These are phyloP conservation scores for Penicillium lagena DNA, from an alignment of 495 filamentous ascomycete species.

Conservation along the genomic window DNA sequence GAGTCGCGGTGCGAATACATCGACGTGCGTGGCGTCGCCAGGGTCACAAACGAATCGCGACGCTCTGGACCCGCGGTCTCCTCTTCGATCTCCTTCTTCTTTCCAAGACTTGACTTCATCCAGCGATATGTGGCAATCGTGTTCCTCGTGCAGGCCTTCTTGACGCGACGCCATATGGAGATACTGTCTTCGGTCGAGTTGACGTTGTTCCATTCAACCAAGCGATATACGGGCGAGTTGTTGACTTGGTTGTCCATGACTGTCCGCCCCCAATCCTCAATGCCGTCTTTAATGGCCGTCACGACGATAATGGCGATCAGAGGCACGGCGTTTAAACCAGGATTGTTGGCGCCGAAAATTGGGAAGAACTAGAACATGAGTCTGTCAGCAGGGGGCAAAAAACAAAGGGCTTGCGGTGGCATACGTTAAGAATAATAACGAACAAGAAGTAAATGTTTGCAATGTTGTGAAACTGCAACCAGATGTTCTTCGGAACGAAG, in stretches of 20 bases:
- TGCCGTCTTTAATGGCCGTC: constrained; percentile 91
- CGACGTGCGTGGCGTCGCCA: constrained; percentile 51
- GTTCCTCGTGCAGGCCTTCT: constrained; percentile 74
- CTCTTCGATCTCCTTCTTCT: constrained; percentile 29
- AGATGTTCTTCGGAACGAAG: constrained; percentile 97
- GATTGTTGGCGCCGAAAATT: constrained; percentile 90
- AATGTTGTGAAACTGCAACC: constrained; percentile 96
- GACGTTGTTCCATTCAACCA: constrained; percentile 86
- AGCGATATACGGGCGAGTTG: constrained; percentile 87
- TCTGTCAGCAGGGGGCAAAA: too few relatives aligned
- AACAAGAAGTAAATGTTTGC: constrained; percentile 98
- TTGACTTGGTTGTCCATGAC: constrained; percentile 91
- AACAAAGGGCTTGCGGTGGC: constrained; percentile 24
- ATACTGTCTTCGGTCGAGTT: constrained; percentile 86
- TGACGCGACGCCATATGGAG: constrained; percentile 79
- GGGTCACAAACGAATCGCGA: constrained; percentile 61
- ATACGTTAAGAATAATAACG: constrained; percentile 86
- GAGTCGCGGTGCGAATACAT: constrained; percentile 57
- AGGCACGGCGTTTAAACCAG: constrained; percentile 83
- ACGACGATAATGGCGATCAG: constrained; percentile 91
- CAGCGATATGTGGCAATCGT: constrained; percentile 53
- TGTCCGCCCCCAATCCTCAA: constrained; percentile 94
- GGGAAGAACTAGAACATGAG: constrained; percentile 67
- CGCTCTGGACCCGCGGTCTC: constrained; percentile 38
- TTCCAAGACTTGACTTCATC: constrained; percentile 34